A percentile compares a stretch with the other conserved stretches of the same genome.
These are phyloP conservation scores for Cordyceps tenuipes DNA, from an alignment of 2,329 filamentous ascomycete species.

Conservation along the genomic window DNA sequence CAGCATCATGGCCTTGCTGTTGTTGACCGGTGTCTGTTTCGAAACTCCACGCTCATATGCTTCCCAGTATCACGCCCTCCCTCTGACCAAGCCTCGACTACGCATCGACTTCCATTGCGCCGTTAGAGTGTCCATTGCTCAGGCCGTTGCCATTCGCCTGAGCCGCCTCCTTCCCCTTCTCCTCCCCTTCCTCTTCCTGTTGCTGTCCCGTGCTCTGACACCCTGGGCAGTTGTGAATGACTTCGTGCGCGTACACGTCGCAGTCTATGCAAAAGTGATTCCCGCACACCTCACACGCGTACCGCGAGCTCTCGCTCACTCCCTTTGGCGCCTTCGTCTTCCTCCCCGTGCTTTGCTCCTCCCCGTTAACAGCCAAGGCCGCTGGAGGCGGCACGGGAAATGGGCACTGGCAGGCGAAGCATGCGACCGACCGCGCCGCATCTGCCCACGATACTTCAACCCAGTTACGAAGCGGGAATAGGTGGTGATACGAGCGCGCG, in stretches of 20 bases:
- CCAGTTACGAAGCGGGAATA: conserved; percentile 89
- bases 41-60: not conserved
- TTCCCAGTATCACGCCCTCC: not conserved
- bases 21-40: not conserved
- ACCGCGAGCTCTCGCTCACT: conserved; percentile 77
- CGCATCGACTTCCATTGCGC: conserved; percentile 38
- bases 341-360: conserved; percentile 5
- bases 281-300: conserved; percentile 78
- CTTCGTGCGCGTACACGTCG: conserved; percentile 89
- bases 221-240: conserved; percentile 91
- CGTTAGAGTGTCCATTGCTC: conserved; percentile 24
- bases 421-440: conserved; percentile 54
- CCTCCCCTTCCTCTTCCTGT: conserved; percentile 17
- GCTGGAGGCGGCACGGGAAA: conserved; percentile 50
- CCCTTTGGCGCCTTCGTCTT: conserved; percentile 39
- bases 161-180: conserved; percentile 18
- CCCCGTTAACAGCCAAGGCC: conserved; percentile 7
- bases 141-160: conserved; percentile 1
- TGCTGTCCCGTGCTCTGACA: conserved; percentile 49
- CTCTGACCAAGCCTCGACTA: conserved; percentile 10
- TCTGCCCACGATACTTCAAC: conserved; percentile 76
- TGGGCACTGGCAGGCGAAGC: conserved; percentile 65
- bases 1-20: not conserved
- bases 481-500: conserved; percentile 85
- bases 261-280: conserved; percentile 98